Percentiles rank a stretch among this genome's conserved stretches.
phyloP scores from a whole-genome alignment of 108 stramenopile species.

The Nitzschia sp. region DNA sequence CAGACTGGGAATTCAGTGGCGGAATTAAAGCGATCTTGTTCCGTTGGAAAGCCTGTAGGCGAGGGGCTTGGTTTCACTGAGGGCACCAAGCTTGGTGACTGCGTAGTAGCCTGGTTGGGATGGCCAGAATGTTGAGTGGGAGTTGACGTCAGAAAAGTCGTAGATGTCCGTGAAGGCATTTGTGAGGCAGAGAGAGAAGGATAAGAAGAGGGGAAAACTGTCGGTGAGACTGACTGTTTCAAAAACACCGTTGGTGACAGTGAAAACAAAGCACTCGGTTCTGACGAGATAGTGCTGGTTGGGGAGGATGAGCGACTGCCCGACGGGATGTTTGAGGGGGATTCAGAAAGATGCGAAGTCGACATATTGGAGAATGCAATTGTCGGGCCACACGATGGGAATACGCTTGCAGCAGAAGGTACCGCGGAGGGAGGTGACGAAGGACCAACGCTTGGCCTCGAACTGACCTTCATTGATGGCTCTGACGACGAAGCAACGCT shows the following conservation, averaged over 20 bases:
- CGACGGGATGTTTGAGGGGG: neutral
- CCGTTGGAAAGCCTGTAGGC: neutral
- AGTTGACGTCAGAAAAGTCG: neutral
- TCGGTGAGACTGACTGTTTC: conserved; percentile 1
- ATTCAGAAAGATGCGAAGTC: neutral
- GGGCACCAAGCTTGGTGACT: too few species aligned
- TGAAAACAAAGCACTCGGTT: neutral
- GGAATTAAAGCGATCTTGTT: too few species aligned
- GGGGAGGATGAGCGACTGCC: neutral
- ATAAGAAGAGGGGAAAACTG: neutral
- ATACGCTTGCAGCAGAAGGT: neutral
- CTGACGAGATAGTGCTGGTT: neutral
- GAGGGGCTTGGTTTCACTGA: neutral
- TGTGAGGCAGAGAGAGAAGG: too few species aligned
- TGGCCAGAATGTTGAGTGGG: neutral
- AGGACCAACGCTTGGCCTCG: neutral
- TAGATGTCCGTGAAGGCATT: too few species aligned
- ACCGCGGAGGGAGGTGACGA: neutral
- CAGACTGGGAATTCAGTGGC: too few species aligned
- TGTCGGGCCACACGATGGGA: neutral
- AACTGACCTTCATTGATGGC: neutral
- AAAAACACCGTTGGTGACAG: neutral
- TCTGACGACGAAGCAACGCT: neutral
- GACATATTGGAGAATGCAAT: neutral
- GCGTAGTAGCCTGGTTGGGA: too few species aligned